phyloP scores from a whole-genome alignment of 176 grass and related monocot genomes.

The Zea mays region Zm-B73-REFERENCE-NAM-5.0 NC_050099.1:26759501-26760000 shows the following conservation, averaged over 20 bases:
- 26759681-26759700: conserved; percentile 55
- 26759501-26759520: background rate
- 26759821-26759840: conserved; percentile 56
- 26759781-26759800: conserved; percentile 69
- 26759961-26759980: conserved; percentile 72
- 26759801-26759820: conserved; percentile 66
- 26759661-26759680: conserved; percentile 75
- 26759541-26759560: background rate
- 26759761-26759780: conserved; percentile 65
- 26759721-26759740: conserved; percentile 73
- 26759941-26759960: background rate
- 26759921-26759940: background rate
- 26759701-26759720: conserved; percentile 37
- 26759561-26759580: background rate
- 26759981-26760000: conserved; percentile 80
- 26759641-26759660: conserved; percentile 78
- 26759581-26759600: background rate
- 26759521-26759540: background rate
- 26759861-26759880: conserved; percentile 62
- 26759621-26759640: conserved; percentile 44
- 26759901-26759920: background rate
- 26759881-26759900: conserved; percentile 39
- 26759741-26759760: conserved; percentile 69
- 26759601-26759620: conserved; percentile 13
- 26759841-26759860: conserved; percentile 73